phyloP scores from a whole-genome alignment of 345 rosid genomes.

The Eucalyptus regnans region DNA sequence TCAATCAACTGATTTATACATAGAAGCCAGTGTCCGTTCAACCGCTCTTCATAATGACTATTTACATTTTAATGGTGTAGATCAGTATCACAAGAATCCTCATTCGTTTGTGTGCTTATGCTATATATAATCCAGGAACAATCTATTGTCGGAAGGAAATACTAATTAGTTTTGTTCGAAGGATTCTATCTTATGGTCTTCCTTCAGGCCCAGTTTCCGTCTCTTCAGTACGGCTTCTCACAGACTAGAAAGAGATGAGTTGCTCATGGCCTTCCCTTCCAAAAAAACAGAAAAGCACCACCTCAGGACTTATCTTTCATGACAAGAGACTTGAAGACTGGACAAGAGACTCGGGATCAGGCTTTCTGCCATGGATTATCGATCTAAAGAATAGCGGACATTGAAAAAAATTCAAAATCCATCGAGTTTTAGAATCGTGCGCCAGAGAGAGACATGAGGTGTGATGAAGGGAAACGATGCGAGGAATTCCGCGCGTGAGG shows the following conservation, averaged over 20 bases:
- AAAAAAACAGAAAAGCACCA: not conserved
- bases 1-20: not conserved
- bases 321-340: not conserved
- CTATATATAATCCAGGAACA: too few species aligned
- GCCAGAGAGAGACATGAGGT: too few species aligned
- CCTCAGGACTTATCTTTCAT: not conserved
- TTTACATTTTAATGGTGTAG: not conserved
- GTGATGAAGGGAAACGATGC: too few species aligned
- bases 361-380: too few species aligned
- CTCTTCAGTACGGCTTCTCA: not conserved
- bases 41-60: not conserved
- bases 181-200: too few species aligned
- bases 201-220: not conserved
- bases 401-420: too few species aligned
- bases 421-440: too few species aligned
- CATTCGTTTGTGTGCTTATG: too few species aligned
- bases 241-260: not conserved
- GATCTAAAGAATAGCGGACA: too few species aligned
- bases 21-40: not conserved
- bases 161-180: too few species aligned
- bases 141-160: too few species aligned
- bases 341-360: not conserved
- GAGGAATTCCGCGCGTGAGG: constrained; percentile 8
- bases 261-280: not conserved
- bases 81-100: not conserved